These are phyloP conservation scores for Venturia pyrina DNA, from an alignment of 2,329 filamentous ascomycete species.

Conservation along the genomic window DNA sequence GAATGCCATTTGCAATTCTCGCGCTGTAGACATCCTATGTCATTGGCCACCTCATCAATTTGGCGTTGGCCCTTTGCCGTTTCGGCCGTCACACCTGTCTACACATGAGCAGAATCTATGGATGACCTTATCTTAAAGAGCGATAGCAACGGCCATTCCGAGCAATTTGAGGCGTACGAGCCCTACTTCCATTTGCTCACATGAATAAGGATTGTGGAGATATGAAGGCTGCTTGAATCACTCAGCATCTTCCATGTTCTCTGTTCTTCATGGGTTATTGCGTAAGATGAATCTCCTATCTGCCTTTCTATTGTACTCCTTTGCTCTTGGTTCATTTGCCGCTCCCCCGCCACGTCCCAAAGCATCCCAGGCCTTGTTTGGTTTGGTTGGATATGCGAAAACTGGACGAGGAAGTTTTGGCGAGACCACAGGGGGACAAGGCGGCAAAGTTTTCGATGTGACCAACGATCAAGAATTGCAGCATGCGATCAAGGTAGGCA, in stretches of 20 bases:
- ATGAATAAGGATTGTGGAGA: not conserved
- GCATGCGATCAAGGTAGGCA: not conserved
- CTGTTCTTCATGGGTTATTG: not conserved
- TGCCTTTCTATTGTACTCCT: not conserved
- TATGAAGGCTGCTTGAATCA: not conserved
- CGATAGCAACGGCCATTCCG: not conserved
- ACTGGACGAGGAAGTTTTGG: not conserved
- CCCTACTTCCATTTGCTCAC: not conserved
- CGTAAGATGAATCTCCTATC: not conserved
- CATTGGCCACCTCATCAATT: not conserved
- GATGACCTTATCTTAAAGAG: no score
- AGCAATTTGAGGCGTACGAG: not conserved
- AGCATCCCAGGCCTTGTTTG: not conserved
- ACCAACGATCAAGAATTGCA: conserved; percentile 14
- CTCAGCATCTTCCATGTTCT: not conserved
- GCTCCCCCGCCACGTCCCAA: not conserved
- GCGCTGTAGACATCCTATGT: not conserved
- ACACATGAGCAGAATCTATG: not conserved
- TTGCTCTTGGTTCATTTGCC: not conserved
- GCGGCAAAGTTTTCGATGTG: conserved; percentile 16
- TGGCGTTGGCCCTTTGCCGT: not conserved
- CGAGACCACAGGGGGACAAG: conserved; percentile 22
- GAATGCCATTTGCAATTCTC: not conserved
- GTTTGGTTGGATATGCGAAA: not conserved
- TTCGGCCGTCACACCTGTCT: not conserved